Conservation (phyloP, 768 basidiomycete species). For the Collybia nuda region DNA sequence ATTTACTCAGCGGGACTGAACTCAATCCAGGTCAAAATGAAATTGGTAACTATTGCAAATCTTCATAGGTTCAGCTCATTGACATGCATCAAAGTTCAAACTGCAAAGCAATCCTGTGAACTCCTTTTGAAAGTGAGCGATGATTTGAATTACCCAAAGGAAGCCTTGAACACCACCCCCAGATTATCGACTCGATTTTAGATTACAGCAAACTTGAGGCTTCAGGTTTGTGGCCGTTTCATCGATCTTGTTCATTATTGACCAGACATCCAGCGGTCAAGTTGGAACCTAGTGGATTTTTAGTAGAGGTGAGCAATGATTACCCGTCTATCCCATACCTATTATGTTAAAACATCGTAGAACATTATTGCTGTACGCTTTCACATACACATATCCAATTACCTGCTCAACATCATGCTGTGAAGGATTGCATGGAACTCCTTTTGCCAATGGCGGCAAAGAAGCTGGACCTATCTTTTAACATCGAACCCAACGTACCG, state of each 20-base stretch:
- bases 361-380: conserved; percentile 62
- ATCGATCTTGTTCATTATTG: conserved; percentile 4
- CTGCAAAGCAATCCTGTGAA: conserved; percentile 78
- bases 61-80: neutral
- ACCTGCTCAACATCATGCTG: neutral
- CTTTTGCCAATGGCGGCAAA: conserved; percentile 73
- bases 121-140: conserved; percentile 58
- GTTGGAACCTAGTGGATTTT: conserved; percentile 63
- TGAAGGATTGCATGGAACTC: conserved; percentile 75
- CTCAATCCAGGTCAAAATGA: conserved; percentile 69
- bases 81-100: conserved; percentile 49
- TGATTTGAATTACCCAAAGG: too few species aligned
- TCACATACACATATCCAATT: too few species aligned
- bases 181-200: conserved; percentile 80
- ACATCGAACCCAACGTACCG: conserved; percentile 68
- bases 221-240: conserved; percentile 41
- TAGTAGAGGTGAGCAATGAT: conserved; percentile 49
- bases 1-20: conserved; percentile 71
- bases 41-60: conserved; percentile 45
- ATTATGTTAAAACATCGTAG: conserved; percentile 21
- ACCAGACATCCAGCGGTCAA: conserved; percentile 51
- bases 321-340: neutral
- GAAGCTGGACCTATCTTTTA: conserved; percentile 72
- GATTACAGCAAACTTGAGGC: conserved; percentile 83
- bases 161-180: neutral